A percentile compares a stretch with the other conserved stretches of the same genome.
These are phyloP conservation scores for Venturia effusa DNA, from an alignment of 2,329 filamentous ascomycete species.

Conservation along the genomic window DNA sequence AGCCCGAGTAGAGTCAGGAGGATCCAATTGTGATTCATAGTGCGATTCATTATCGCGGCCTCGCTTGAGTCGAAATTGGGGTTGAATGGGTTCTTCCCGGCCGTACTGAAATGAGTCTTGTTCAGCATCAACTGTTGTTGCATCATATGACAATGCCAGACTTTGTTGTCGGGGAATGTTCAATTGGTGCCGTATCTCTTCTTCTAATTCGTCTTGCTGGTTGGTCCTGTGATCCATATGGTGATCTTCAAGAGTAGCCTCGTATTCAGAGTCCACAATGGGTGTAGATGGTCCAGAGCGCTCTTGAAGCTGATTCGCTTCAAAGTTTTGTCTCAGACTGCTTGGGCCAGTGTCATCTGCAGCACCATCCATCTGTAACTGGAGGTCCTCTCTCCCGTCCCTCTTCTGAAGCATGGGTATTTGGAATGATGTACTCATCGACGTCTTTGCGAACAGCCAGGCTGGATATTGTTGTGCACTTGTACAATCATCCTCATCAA, in stretches of 20 bases:
- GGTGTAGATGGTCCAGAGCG: background rate
- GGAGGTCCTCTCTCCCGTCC: background rate
- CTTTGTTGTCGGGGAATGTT: background rate
- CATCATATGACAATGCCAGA: background rate
- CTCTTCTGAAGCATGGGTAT: background rate
- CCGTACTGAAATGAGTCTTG: background rate
- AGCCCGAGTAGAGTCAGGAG: background rate
- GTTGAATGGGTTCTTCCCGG: no score
- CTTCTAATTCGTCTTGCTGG: background rate
- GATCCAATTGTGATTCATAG: background rate
- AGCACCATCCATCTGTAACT: background rate
- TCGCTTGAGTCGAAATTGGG: background rate
- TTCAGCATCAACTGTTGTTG: background rate
- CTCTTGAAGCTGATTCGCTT: background rate
- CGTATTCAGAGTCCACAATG: background rate
- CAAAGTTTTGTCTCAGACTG: background rate
- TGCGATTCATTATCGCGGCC: background rate
- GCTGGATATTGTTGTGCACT: background rate
- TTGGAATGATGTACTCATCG: background rate
- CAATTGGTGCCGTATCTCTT: background rate
- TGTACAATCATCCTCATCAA: background rate
- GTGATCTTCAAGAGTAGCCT: background rate
- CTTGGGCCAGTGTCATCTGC: background rate
- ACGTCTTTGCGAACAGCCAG: background rate
- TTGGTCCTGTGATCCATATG: background rate